Base-by-base conservation (phyloP, 306 rosid species). In the Trifolium subterraneum region DNA sequence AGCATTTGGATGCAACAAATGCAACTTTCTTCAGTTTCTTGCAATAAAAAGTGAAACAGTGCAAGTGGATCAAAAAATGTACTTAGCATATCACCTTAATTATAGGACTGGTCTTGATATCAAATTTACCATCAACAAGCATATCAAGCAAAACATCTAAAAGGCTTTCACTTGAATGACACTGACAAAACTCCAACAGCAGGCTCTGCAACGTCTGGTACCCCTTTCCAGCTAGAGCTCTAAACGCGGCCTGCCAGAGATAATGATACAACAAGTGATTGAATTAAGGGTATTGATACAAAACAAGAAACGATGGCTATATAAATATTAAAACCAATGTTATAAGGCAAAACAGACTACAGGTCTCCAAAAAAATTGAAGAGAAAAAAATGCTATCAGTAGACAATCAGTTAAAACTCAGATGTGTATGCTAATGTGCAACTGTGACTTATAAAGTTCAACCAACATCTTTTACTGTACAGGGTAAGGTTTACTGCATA, bases 111-210 rank as follows among this genome's bases (percentile, higher is more conserved):
- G 62, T 84, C 83, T 88, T 90, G 50, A 82, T 65, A 61, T 94
- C 96, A 82, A 91, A 94, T 79, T 73, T 91, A 79, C 97, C 97
- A 83, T 94, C 98, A 75, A 90, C 90, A 76, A 94, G 97, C 98
- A 94, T 91, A 80, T 92, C 93, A 35, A 94, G 97, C 82, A 94
- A 79, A 13, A 74, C 91, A 84, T 77, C 90, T 81, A 94, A 73
- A 80, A 94, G 90, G 45, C 84, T 88, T 83, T 86, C 92, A 72
- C 96, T 90, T 66, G 92, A 84, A 87, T 78, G 90, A 72, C 86
- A 85, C 60, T 79, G 95, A 84, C 92, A 90, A 89, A 90, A 91
- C 74, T 94, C 97, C 77, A 94, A 84, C 62, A 94, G 85, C 83
- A 94, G 84, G 84, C 95, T 90, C 87, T 92, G 96, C 86, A 94